Conservation (phyloP, 371 early-diverging fungal species). For the Smittium mucronatum region DNA sequence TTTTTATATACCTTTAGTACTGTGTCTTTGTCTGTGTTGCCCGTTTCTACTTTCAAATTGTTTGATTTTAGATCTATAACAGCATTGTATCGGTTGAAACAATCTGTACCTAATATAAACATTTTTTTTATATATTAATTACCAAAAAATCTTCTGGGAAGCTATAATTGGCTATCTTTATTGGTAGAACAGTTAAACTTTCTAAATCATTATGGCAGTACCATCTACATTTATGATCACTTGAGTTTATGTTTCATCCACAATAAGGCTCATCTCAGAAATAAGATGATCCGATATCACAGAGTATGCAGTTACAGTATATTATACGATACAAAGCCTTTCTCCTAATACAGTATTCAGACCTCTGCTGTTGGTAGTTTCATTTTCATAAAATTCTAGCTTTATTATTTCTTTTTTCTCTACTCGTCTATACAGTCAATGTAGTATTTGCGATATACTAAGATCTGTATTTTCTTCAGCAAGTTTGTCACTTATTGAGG, state of each 20-base stretch:
- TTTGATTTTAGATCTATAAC: background rate
- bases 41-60: background rate
- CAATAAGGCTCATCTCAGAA: background rate
- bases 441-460: background rate
- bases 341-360: background rate
- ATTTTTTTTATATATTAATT: background rate
- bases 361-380: background rate
- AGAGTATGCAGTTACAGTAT: background rate
- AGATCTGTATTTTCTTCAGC: background rate
- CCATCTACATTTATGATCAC: background rate
- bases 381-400: background rate
- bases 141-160: conserved; percentile 4
- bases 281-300: background rate
- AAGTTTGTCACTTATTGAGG: background rate
- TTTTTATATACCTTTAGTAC: conserved; percentile 2
- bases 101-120: conserved; percentile 7
- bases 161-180: conserved; percentile 4
- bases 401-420: background rate
- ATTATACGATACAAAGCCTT: background rate
- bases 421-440: background rate
- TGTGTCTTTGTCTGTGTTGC: background rate
- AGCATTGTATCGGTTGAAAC: conserved; percentile 4
- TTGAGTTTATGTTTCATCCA: background rate
- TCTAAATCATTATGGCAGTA: background rate
- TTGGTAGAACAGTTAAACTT: background rate